phyloP scores from a whole-genome alignment of 768 basidiomycete genomes.

The Phanerochaete sordida region DNA sequence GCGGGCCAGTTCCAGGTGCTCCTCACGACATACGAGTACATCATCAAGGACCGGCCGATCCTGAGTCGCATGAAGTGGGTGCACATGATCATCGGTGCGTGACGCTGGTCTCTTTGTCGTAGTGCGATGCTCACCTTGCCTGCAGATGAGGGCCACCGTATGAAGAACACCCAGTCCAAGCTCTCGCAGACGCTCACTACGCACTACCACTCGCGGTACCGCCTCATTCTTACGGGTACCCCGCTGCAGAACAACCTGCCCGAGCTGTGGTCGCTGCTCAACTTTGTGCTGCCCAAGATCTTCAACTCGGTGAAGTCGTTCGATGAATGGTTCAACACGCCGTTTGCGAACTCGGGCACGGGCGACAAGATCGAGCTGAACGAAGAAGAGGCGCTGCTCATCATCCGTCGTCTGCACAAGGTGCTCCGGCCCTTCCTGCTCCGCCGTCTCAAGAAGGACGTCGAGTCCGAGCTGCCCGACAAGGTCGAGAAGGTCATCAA shows the following conservation, averaged over 20 bases:
- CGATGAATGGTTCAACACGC: slow-evolving; percentile 99
- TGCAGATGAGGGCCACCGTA: slow-evolving; percentile 91
- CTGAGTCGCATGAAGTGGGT: slow-evolving; percentile 92
- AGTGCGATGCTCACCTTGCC: slow-evolving; percentile 1
- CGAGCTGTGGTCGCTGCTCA: slow-evolving; percentile 92
- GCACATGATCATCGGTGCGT: slow-evolving; percentile 92
- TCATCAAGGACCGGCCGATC: slow-evolving; percentile 93
- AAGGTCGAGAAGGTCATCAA: slow-evolving; percentile 99
- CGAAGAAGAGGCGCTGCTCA: slow-evolving; percentile 98
- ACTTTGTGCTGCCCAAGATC: slow-evolving; percentile 91
- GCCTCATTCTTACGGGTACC: slow-evolving; percentile 93
- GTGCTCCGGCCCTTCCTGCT: slow-evolving; percentile 94
- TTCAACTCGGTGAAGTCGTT: slow-evolving; percentile 99
- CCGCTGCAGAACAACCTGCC: slow-evolving; percentile 97
- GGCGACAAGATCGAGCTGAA: slow-evolving; percentile 98
- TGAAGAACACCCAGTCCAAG: slow-evolving; percentile 95
- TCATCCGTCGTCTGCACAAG: slow-evolving; percentile 95
- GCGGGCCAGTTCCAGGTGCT: slow-evolving; percentile 86
- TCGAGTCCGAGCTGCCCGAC: slow-evolving; percentile 92
- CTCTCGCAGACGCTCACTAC: slow-evolving; percentile 86
- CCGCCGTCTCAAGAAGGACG: slow-evolving; percentile 91
- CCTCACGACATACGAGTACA: slow-evolving; percentile 94
- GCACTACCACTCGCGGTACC: slow-evolving; percentile 89
- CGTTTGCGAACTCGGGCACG: slow-evolving; percentile 97
- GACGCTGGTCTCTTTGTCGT: background rate